Evolutionary conservation across 768 basidiomycete species (phyloP).

Genomic region (Inosperma sp.): DNA sequence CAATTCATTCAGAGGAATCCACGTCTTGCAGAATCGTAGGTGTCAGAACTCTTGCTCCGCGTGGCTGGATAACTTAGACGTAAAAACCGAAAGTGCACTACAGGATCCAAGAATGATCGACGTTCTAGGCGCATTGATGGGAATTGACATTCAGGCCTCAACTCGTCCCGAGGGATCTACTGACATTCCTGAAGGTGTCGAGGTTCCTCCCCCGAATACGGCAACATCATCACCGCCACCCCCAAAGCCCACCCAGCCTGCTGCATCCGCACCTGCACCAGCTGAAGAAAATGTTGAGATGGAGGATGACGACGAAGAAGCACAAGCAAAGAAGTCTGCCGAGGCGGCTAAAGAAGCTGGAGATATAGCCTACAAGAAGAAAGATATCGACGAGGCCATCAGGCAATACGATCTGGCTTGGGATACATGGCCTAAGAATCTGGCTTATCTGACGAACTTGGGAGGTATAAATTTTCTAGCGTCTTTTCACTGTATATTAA

Average conservation of each 20-base stretch:
- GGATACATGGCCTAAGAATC: constrained; percentile 90
- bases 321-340: constrained; percentile 70
- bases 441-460: constrained; percentile 90
- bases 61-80: background rate
- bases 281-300: constrained; percentile 65
- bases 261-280: constrained; percentile 37
- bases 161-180: constrained; percentile 79
- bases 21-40: constrained; percentile 53
- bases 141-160: constrained; percentile 86
- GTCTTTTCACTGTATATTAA: background rate
- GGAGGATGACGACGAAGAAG: constrained; percentile 66
- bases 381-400: constrained; percentile 74
- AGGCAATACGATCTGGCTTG: constrained; percentile 81
- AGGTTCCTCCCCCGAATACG: constrained; percentile 21
- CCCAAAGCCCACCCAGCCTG: constrained; percentile 32
- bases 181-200: constrained; percentile 63
- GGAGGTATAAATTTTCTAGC: constrained; percentile 47
- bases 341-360: constrained; percentile 78
- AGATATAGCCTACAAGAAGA: constrained; percentile 77
- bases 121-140: constrained; percentile 89
- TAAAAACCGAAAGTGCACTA: constrained; percentile 42
- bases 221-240: constrained; percentile 36
- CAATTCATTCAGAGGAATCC: constrained; percentile 68
- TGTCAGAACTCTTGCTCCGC: constrained; percentile 6
- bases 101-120: constrained; percentile 91